Percentiles rank a stretch among this genome's conserved stretches.
phyloP scores from a whole-genome alignment of 441 rosid genomes.

The Erodium trifolium region DNA sequence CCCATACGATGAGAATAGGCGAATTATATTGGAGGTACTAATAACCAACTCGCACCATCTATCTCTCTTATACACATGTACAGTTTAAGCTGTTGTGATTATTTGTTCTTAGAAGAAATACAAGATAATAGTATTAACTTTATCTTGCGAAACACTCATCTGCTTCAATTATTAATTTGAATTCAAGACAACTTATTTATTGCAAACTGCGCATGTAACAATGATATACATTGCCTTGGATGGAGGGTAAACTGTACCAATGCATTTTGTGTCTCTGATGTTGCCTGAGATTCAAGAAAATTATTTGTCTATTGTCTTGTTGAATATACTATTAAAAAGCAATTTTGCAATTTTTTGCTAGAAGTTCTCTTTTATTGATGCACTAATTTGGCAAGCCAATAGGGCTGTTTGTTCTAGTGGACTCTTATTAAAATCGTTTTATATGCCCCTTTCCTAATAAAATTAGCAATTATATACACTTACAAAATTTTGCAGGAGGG shows the following conservation, averaged over 20 bases:
- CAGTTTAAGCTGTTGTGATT: neutral
- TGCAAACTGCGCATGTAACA: neutral
- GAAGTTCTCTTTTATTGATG: slow-evolving; percentile 1
- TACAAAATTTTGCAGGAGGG: slow-evolving; percentile 65
- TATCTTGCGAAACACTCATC: slow-evolving; percentile 4
- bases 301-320: neutral
- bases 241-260: neutral
- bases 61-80: neutral
- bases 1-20: slow-evolving; percentile 75
- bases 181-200: neutral
- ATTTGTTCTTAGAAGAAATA: neutral
- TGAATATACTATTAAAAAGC: slow-evolving; percentile 4
- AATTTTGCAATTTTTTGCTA: neutral
- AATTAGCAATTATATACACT: slow-evolving; percentile 14
- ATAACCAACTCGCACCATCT: slow-evolving; percentile 8
- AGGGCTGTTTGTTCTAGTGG: neutral
- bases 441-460: neutral
- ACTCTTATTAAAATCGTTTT: neutral
- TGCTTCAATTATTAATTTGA: neutral
- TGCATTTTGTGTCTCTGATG: slow-evolving; percentile 9
- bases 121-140: slow-evolving; percentile 5
- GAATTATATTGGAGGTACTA: slow-evolving; percentile 77
- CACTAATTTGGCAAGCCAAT: slow-evolving; percentile 6
- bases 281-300: slow-evolving; percentile 1
- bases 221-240: neutral